Percentiles rank a stretch among this genome's conserved stretches.
These are phyloP conservation scores for Calonectria pseudoreteaudii DNA, from an alignment of 2,329 filamentous ascomycete species.

Conservation along the genomic window DNA sequence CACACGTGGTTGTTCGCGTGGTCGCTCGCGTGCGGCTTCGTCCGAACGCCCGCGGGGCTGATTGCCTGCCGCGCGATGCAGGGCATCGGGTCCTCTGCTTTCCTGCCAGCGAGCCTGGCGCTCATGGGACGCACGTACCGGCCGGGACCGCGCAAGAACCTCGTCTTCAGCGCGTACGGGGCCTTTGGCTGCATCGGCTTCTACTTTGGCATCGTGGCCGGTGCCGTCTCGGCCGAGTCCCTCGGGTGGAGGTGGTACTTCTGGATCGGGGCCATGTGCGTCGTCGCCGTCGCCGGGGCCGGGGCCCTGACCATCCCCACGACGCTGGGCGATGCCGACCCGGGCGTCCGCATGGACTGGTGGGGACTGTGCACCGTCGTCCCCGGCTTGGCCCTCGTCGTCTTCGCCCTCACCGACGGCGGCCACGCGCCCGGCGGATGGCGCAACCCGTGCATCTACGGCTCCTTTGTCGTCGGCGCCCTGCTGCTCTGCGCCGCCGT, in stretches of 20 bases:
- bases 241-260: constrained; percentile 77
- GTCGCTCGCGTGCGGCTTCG: constrained; percentile 77
- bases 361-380: constrained; percentile 71
- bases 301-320: constrained; percentile 53
- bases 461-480: constrained; percentile 72
- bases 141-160: constrained; percentile 77
- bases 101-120: constrained; percentile 75
- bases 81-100: constrained; percentile 78
- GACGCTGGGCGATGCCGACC: constrained; percentile 44
- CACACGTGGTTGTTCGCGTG: constrained; percentile 74
- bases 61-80: constrained; percentile 79
- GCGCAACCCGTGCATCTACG: constrained; percentile 77
- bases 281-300: constrained; percentile 61
- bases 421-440: constrained; percentile 76
- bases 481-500: constrained; percentile 69
- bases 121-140: constrained; percentile 76
- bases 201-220: constrained; percentile 75
- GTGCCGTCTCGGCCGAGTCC: constrained; percentile 71
- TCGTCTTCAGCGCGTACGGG: constrained; percentile 71
- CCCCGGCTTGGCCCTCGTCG: constrained; percentile 74
- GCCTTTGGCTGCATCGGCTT: constrained; percentile 69
- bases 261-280: constrained; percentile 66
- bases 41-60: constrained; percentile 72
- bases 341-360: constrained; percentile 72
- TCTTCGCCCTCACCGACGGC: constrained; percentile 81